Base-by-base conservation (phyloP, 1,139 yeast genomes). In the Wickerhamomyces sp. region DNA sequence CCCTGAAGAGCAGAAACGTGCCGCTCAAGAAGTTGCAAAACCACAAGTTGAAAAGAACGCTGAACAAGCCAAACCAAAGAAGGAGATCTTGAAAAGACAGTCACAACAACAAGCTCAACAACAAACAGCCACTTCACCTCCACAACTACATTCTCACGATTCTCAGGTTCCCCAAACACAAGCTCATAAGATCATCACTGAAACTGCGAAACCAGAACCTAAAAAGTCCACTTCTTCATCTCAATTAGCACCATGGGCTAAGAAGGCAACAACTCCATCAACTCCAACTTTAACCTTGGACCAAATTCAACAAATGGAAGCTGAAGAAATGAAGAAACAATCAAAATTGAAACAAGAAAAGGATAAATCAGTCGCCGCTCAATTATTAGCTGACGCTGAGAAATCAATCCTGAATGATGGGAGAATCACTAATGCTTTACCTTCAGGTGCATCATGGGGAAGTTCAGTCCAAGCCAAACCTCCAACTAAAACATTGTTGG, bases 281-380 rank as follows among this genome's bases (percentile, higher is more conserved):
- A 66, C 72, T 9, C 81, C 84, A 37, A 62, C 73, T n/a, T 66
- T 81, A 48, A 73, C 88, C 1, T 68, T 87, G 53, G 78, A 79
- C 48, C 88, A 87, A 60, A 83, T 87, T 51, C 93, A 84, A 62
- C 76, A 72, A 51, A 64, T 81, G 49, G 94, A 85, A 59, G 83
- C 82, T 39, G 79, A 76, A 47, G 79, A 71, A 53, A 58, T 65
- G 36, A 69, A 64, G 39, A 71, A 56, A 56, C 59, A 55, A 43
- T 37, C 47, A 36, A 55, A 59, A 41, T 57, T 62, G 32, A 51
- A 55, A 42, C 69, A 67, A 41, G 55, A 59, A 34, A 59, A 62
- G 47, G 62, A 59, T 27, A 51, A 45, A 18, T 11, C 48, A 41
- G 40, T 57, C 41, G 51, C 68, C 52, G 54, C 64, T 47, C 54